phyloP scores from a whole-genome alignment of 176 grass and related monocot species.

The Triticum timopheevii region DNA sequence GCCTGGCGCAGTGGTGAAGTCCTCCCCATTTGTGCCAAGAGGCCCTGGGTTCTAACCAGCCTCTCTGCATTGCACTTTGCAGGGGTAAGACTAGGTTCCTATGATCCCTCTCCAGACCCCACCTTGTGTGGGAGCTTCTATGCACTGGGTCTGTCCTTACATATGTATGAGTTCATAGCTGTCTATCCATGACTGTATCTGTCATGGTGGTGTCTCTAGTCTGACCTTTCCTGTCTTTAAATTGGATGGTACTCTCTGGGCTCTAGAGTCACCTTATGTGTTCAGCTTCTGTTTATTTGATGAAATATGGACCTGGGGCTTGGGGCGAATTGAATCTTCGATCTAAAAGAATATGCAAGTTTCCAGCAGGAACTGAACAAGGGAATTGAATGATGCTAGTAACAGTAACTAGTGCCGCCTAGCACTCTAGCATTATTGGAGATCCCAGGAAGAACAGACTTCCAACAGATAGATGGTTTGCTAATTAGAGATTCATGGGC shows the following conservation, averaged over 20 bases:
- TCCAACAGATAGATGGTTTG: not conserved
- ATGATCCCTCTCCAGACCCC: no score
- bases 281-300: constrained; percentile 11
- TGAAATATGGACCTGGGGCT: not conserved
- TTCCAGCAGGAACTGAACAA: constrained; percentile 16
- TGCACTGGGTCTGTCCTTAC: no score
- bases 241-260: not conserved
- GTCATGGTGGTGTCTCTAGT: not conserved
- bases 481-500: not conserved
- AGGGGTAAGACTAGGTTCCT: no score
- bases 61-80: no score
- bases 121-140: no score
- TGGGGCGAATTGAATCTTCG: not conserved
- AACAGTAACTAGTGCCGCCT: not conserved
- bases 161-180: not conserved
- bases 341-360: constrained; percentile 8
- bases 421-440: not conserved
- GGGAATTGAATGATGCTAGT: not conserved
- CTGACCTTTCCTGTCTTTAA: not conserved
- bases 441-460: constrained; percentile 12
- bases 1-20: no score
- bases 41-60: no score
- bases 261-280: not conserved
- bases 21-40: no score
- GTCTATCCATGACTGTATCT: not conserved